Base-by-base conservation (phyloP, 495 filamentous ascomycete genomes). In the Tuber melanosporum region DNA sequence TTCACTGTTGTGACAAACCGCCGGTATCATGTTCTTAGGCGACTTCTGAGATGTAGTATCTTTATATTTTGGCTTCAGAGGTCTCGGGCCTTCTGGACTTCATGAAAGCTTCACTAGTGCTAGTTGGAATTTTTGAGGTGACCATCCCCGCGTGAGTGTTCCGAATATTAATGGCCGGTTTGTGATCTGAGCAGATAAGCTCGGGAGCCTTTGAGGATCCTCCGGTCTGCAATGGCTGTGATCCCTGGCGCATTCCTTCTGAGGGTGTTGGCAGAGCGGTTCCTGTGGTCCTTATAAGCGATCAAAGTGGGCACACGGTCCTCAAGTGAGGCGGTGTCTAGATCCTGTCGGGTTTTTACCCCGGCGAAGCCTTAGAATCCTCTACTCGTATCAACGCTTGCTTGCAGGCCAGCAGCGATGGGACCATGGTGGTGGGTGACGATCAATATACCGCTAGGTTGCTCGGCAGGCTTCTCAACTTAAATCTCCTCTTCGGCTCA, bases 281-380 rank as follows among this genome's bases (percentile, higher is more conserved):
- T 73, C 49, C 74, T n/a, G n/a, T 41, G 3, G 52, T 43, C 43
- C n/a, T 22, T 49, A 49, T 71, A 71, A 71, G 49, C 15, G 70
- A 57, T 76, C 32, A 80, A n/a, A 74, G 44, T 80, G 73, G 45
- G 32, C 76, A 80, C 57, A 74, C 36, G 71, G 71, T 52, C 79
- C 44, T 80, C 41, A 1, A 80, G 78, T 8, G 62, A 78, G 43
- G 43, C 42, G 17, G 36, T 49, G 66, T 74, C 74, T 32, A 62
- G 26, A 3, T 71, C 6, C 10, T 47, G 20, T 39, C 26, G 72
- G 43, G 22, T 36, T 8, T 8, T 70, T 73, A n/a, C 71, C 44
- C 6, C 46, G 1, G 8, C 73, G 43, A 36, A 73, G 78, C 70
- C 12, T 57, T 45, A 32, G 71, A 74, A 57, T 8, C 0, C 45